phyloP scores from a whole-genome alignment of 2,329 filamentous ascomycete genomes.

The Trichophyton verrucosum region DNA sequence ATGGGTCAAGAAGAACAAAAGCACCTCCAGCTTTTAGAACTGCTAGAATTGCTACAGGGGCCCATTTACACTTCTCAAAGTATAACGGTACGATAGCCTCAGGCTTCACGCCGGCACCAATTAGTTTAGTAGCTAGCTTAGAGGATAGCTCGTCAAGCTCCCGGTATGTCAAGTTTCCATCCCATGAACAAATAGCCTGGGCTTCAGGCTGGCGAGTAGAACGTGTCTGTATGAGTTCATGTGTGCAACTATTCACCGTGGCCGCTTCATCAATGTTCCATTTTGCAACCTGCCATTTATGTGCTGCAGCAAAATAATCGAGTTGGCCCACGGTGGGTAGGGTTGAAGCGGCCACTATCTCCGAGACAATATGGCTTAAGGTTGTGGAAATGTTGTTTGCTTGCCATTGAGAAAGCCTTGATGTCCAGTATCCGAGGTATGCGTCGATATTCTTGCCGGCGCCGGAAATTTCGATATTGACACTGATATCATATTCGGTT shows the following conservation, averaged over 20 bases:
- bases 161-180: conserved; percentile 13
- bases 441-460: not conserved
- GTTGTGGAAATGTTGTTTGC: not conserved
- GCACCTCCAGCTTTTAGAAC: conserved; percentile 14
- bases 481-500: not conserved
- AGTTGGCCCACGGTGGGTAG: not conserved
- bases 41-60: conserved; percentile 10
- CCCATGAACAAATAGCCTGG: conserved; percentile 16
- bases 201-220: conserved; percentile 10
- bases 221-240: conserved; percentile 14
- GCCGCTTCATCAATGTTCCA: not conserved
- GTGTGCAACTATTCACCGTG: conserved; percentile 9
- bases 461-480: not conserved
- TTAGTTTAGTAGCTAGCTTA: conserved; percentile 7
- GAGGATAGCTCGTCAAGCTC: conserved; percentile 16
- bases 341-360: not conserved
- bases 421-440: not conserved
- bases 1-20: conserved; percentile 11
- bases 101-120: conserved; percentile 5
- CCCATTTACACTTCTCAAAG: conserved; percentile 14
- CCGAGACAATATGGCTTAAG: not conserved
- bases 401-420: not conserved
- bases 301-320: not conserved
- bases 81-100: conserved; percentile 9
- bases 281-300: not conserved